A percentile compares a stretch with the other conserved stretches of the same genome.
phyloP scores from a whole-genome alignment of 1,139 yeast species.

The Hansenula lynferdii region DNA sequence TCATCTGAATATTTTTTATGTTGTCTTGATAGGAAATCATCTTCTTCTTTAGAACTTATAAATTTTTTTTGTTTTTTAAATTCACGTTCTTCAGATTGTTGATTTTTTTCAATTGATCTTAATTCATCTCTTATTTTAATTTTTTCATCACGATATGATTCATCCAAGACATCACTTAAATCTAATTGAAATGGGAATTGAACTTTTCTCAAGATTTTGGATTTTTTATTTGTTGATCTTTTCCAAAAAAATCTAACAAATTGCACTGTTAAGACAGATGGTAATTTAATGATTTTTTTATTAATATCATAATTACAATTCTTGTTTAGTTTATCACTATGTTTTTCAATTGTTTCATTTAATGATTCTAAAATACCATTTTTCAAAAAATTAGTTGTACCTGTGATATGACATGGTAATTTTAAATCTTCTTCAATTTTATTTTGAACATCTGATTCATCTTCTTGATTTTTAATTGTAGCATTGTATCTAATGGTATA shows the following conservation, averaged over 20 bases:
- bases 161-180: slow-evolving; percentile 79
- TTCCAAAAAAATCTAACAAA: slow-evolving; percentile 97
- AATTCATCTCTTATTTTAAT: slow-evolving; percentile 72
- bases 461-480: slow-evolving; percentile 50
- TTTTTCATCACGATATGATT: slow-evolving; percentile 60
- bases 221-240: slow-evolving; percentile 83
- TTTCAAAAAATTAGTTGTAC: slow-evolving; percentile 79
- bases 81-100: slow-evolving; percentile 67
- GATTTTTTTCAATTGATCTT: slow-evolving; percentile 72
- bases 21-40: slow-evolving; percentile 30
- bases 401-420: slow-evolving; percentile 83
- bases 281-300: slow-evolving; percentile 72
- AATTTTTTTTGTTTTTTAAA: slow-evolving; percentile 47
- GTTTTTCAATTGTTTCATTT: slow-evolving; percentile 73
- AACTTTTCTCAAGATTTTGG: slow-evolving; percentile 90
- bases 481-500: slow-evolving; percentile 66
- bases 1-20: slow-evolving; percentile 34
- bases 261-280: slow-evolving; percentile 85
- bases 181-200: slow-evolving; percentile 93
- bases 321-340: slow-evolving; percentile 62
- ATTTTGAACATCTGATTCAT: slow-evolving; percentile 48
- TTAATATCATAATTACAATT: slow-evolving; percentile 67
- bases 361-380: slow-evolving; percentile 80
- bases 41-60: slow-evolving; percentile 14
- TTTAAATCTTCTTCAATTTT: slow-evolving; percentile 62